Evolutionary conservation across 192 early-diverging fungal species (phyloP).

Genomic region (Martensiomyces pterosporus): DNA sequence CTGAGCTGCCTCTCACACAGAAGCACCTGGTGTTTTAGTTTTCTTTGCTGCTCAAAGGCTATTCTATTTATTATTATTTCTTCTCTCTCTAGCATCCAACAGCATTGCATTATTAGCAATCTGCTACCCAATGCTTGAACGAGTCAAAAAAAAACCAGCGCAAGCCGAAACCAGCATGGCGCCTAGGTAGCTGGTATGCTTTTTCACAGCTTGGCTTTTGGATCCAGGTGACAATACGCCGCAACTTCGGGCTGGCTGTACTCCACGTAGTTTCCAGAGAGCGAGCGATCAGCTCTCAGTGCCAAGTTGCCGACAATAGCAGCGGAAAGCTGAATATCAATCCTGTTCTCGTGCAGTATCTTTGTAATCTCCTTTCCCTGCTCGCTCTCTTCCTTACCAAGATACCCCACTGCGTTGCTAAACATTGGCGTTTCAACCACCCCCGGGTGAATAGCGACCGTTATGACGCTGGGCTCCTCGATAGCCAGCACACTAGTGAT

Average conservation of each 20-base stretch:
- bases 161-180: too few relatives aligned
- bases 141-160: too few relatives aligned
- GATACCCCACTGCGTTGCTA: background rate
- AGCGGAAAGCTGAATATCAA: background rate
- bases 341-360: background rate
- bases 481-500: background rate
- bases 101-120: too few relatives aligned
- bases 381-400: background rate
- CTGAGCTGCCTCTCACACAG: conserved; percentile 69
- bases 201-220: too few relatives aligned
- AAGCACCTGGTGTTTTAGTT: conserved; percentile 29
- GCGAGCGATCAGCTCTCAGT: background rate
- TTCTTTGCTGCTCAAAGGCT: too few relatives aligned
- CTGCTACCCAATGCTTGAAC: too few relatives aligned
- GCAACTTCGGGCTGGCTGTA: background rate
- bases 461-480: background rate
- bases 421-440: background rate
- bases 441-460: background rate
- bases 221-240: too few relatives aligned
- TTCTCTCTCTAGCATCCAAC: too few relatives aligned
- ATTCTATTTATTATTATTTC: too few relatives aligned
- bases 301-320: background rate
- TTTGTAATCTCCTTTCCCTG: background rate
- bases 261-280: background rate
- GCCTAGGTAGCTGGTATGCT: too few relatives aligned